These are phyloP conservation scores for Collybia sordida DNA, from an alignment of 768 basidiomycete species.

Conservation along the genomic window DNA sequence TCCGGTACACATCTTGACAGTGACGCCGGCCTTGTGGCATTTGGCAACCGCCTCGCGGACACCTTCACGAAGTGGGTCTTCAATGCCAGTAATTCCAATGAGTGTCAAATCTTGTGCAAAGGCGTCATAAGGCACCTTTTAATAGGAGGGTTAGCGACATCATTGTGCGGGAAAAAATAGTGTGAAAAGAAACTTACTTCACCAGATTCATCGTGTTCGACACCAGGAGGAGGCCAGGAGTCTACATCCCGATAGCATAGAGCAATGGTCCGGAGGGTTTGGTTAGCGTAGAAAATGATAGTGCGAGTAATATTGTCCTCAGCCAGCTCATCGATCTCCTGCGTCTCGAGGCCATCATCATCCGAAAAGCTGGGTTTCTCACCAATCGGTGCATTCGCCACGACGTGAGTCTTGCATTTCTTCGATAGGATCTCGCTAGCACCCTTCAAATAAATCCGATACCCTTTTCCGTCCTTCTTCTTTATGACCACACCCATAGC, in stretches of 20 bases:
- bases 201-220: conserved; percentile 37
- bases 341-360: conserved; percentile 47
- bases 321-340: conserved; percentile 62
- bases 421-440: conserved; percentile 91
- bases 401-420: conserved; percentile 71
- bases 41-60: conserved; percentile 87
- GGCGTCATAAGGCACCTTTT: conserved; percentile 65
- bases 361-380: conserved; percentile 14
- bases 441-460: conserved; percentile 85
- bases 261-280: conserved; percentile 91
- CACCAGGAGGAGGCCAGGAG: conserved; percentile 75
- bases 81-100: conserved; percentile 90
- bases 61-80: conserved; percentile 91
- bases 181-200: conserved; percentile 42
- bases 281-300: conserved; percentile 97
- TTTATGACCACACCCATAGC: conserved; percentile 90
- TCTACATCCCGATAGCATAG: conserved; percentile 89
- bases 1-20: conserved; percentile 98
- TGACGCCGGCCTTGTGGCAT: conserved; percentile 87
- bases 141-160: conserved; percentile 13
- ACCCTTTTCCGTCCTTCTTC: conserved; percentile 44
- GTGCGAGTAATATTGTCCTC: conserved; percentile 86
- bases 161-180: neutral
- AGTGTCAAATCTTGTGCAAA: conserved; percentile 76
- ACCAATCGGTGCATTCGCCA: conserved; percentile 45